Conservation (phyloP, 192 early-diverging fungal species). For the Coemansia sp. region DNA sequence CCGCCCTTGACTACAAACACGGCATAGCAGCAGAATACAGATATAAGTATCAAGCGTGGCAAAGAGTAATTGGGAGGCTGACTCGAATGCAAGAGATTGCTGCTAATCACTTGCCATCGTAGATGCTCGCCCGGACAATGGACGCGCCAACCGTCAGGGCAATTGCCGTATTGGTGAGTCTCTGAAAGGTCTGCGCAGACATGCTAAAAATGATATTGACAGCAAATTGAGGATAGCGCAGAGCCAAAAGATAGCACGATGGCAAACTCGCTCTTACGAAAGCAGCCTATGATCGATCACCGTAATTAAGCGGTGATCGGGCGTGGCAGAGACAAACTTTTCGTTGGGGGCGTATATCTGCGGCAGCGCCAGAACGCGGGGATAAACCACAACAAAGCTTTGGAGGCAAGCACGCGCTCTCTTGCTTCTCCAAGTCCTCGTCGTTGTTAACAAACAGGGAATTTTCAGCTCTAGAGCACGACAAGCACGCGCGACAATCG, state of each 20-base stretch:
- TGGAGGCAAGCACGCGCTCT: background rate
- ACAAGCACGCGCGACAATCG: background rate
- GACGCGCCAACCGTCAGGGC: slow-evolving; percentile 71
- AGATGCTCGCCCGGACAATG: slow-evolving; percentile 84
- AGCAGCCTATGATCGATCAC: background rate
- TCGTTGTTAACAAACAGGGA: slow-evolving; percentile 17
- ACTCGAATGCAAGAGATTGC: background rate
- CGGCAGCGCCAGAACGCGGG: too few species aligned
- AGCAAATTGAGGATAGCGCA: too few species aligned
- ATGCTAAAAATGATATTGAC: too few species aligned
- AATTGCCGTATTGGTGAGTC: slow-evolving; percentile 80
- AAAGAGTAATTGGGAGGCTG: background rate
- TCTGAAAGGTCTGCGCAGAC: slow-evolving; percentile 56
- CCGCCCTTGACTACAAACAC: slow-evolving; percentile 88
- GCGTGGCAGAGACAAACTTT: background rate
- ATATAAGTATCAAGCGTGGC: too few species aligned
- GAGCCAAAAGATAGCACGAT: too few species aligned
- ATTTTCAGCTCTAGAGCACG: slow-evolving; percentile 2
- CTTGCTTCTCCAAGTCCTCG: slow-evolving; percentile 13
- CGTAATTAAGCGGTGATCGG: background rate
- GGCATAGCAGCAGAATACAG: too few species aligned
- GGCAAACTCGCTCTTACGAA: background rate
- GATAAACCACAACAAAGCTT: background rate
- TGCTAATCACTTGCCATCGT: slow-evolving; percentile 74
- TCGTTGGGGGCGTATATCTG: slow-evolving; percentile 17